Evolutionary conservation across 257 asterid species (phyloP).

Genomic region (Euphrasia confusa): DNA sequence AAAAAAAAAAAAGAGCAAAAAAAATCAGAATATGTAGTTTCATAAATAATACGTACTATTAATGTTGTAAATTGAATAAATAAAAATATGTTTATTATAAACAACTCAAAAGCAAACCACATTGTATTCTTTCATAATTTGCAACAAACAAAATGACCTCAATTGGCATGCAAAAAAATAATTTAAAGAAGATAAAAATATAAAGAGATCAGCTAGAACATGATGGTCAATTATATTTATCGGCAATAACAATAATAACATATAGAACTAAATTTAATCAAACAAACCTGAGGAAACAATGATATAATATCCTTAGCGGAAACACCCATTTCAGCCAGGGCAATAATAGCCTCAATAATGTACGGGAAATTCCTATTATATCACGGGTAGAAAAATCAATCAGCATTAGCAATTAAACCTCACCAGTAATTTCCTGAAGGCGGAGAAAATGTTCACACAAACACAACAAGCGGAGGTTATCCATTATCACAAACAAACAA

Average conservation of each 20-base stretch:
- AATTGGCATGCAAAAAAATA: neutral
- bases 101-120: slow-evolving; percentile 9
- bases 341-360: slow-evolving; percentile 78
- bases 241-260: slow-evolving; percentile 14
- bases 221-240: neutral
- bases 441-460: neutral
- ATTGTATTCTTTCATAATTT: slow-evolving; percentile 8
- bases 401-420: slow-evolving; percentile 7
- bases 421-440: slow-evolving; percentile 15
- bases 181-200: slow-evolving; percentile 9
- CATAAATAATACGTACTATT: neutral
- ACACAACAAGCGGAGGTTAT: slow-evolving; percentile 6
- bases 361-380: slow-evolving; percentile 73
- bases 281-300: slow-evolving; percentile 79
- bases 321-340: slow-evolving; percentile 90
- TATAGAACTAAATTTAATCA: slow-evolving; percentile 16
- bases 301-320: slow-evolving; percentile 71
- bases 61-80: slow-evolving; percentile 3
- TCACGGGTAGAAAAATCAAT: slow-evolving; percentile 15
- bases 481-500: neutral
- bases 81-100: slow-evolving; percentile 4
- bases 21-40: slow-evolving; percentile 12
- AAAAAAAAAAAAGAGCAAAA: slow-evolving; percentile 26
- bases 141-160: slow-evolving; percentile 15
- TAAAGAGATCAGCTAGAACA: neutral